Conservation (phyloP, 2,329 filamentous ascomycete species). For the Exserohilum turcica region DNA sequence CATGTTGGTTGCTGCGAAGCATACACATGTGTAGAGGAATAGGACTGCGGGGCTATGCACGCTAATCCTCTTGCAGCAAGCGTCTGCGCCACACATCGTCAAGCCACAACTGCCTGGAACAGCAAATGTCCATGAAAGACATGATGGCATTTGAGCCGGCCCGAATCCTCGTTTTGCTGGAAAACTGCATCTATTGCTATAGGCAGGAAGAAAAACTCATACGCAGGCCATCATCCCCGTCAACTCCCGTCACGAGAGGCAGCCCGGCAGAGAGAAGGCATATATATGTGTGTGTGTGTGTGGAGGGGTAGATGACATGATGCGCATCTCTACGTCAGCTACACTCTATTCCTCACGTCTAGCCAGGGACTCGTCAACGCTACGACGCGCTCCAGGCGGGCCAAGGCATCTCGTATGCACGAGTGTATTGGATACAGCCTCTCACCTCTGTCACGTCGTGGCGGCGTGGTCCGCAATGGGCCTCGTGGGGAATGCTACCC, state of each 20-base stretch:
- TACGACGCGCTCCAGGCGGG: slow-evolving; percentile 13
- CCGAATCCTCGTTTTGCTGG: neutral
- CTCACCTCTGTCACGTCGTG: slow-evolving; percentile 9
- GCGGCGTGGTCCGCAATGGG: slow-evolving; percentile 15
- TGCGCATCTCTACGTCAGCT: slow-evolving; percentile 21
- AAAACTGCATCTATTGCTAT: no score
- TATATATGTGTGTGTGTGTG: neutral
- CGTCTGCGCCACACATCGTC: neutral
- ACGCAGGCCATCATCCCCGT: no score
- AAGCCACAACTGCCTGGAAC: neutral
- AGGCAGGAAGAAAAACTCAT: no score
- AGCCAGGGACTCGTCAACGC: slow-evolving; percentile 17
- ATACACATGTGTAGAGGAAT: no score
- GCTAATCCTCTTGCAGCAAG: slow-evolving; percentile 6
- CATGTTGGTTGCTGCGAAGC: neutral
- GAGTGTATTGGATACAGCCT: slow-evolving; percentile 21
- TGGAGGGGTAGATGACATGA: slow-evolving; percentile 7
- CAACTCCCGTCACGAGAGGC: no score
- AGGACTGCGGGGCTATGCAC: neutral
- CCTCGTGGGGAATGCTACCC: slow-evolving; percentile 28
- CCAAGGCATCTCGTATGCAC: slow-evolving; percentile 19
- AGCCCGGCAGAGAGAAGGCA: neutral
- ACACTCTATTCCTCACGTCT: neutral
- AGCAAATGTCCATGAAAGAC: neutral
- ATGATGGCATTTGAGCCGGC: neutral